Evolutionary conservation across 768 basidiomycete genomes (phyloP).

Genomic region (Agrocybe praecox): DNA sequence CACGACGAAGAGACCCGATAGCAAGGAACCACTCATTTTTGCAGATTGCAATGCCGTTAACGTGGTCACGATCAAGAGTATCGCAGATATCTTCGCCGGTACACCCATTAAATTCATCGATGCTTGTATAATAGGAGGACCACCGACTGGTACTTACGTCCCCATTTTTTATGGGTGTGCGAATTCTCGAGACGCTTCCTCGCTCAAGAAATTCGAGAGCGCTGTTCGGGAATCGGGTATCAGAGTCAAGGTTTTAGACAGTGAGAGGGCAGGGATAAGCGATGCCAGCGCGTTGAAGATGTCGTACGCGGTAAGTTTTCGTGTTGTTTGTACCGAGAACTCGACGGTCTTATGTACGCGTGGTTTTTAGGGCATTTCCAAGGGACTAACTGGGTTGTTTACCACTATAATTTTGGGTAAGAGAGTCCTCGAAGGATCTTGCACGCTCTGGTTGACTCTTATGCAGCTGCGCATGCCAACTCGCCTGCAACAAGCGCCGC

Average conservation of each 20-base stretch:
- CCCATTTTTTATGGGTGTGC: slow-evolving; percentile 61
- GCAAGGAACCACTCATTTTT: slow-evolving; percentile 34
- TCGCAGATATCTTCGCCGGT: slow-evolving; percentile 43
- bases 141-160: slow-evolving; percentile 48
- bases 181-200: slow-evolving; percentile 34
- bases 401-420: slow-evolving; percentile 60
- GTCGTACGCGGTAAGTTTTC: slow-evolving; percentile 56
- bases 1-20: slow-evolving; percentile 8
- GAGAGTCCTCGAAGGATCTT: slow-evolving; percentile 13
- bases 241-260: slow-evolving; percentile 45
- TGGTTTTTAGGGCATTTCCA: slow-evolving; percentile 50
- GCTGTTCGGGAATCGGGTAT: slow-evolving; percentile 44
- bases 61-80: slow-evolving; percentile 48
- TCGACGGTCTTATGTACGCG: background rate
- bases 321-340: background rate
- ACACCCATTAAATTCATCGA: slow-evolving; percentile 50
- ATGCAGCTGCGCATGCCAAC: slow-evolving; percentile 51
- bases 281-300: slow-evolving; percentile 67
- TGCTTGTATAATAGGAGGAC: slow-evolving; percentile 58
- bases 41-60: slow-evolving; percentile 64
- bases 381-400: slow-evolving; percentile 53
- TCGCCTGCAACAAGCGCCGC: slow-evolving; percentile 66
- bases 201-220: slow-evolving; percentile 36
- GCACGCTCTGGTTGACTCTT: background rate
- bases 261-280: slow-evolving; percentile 51